phyloP scores from a whole-genome alignment of 495 filamentous ascomycete species.

The Aspergillus biplanus region DNA sequence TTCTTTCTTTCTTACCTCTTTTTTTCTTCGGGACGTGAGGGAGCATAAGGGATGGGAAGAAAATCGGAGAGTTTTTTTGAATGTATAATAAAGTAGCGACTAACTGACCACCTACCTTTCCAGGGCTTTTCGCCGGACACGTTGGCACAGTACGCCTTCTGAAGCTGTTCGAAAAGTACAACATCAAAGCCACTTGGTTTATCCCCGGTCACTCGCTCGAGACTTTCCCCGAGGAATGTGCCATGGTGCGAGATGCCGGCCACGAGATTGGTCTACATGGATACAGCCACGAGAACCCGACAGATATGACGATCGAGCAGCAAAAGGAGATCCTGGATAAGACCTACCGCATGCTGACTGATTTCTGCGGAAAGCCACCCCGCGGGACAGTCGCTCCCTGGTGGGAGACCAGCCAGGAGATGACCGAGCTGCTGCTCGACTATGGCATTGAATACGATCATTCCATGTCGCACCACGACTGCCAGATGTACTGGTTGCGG shows the following conservation, averaged over 20 bases:
- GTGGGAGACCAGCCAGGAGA: conserved; percentile 72
- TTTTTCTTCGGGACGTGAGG: too few species aligned
- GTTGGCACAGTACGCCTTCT: conserved; percentile 72
- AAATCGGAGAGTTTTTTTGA: neutral
- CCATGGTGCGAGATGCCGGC: conserved; percentile 71
- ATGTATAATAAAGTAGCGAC: neutral
- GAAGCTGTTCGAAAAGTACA: conserved; percentile 76
- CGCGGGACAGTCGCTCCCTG: conserved; percentile 67
- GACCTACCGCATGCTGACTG: conserved; percentile 70
- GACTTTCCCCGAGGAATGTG: conserved; percentile 76
- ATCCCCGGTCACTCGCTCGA: conserved; percentile 82
- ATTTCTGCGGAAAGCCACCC: conserved; percentile 77
- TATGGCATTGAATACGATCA: conserved; percentile 76
- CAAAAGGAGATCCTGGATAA: conserved; percentile 77
- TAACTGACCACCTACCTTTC: conserved; percentile 16
- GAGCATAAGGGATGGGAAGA: neutral
- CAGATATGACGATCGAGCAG: conserved; percentile 72
- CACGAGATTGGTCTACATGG: conserved; percentile 81
- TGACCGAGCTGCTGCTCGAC: conserved; percentile 65
- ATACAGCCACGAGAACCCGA: conserved; percentile 77
- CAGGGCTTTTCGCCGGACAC: conserved; percentile 73
- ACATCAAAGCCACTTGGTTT: conserved; percentile 84
- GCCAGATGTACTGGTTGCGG: conserved; percentile 66
- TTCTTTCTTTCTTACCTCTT: too few species aligned
- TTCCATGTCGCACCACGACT: conserved; percentile 68